A percentile compares a stretch with the other conserved stretches of the same genome.
phyloP scores from a whole-genome alignment of 2,329 filamentous ascomycete genomes.

The Trichoderma koningiopsis region DNA sequence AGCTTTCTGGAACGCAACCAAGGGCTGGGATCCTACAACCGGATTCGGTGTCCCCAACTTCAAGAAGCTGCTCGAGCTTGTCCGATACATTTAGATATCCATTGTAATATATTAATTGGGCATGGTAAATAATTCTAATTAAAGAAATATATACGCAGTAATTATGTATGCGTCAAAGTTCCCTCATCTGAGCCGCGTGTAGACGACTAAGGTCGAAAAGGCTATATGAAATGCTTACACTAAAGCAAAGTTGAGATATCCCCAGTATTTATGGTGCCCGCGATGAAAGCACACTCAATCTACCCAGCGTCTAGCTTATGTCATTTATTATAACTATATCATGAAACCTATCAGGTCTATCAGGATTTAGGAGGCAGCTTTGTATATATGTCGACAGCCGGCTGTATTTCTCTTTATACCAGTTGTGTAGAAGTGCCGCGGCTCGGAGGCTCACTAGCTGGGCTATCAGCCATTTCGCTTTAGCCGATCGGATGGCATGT shows the following conservation, averaged over 20 bases:
- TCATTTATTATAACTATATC: too few relatives aligned
- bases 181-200: not conserved
- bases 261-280: not conserved
- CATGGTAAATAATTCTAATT: not conserved
- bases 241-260: not conserved
- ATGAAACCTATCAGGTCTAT: too few relatives aligned
- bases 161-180: not conserved
- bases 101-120: not conserved
- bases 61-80: conserved; percentile 29
- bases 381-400: too few relatives aligned
- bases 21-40: conserved; percentile 32
- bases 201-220: not conserved
- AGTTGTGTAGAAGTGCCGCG: too few relatives aligned
- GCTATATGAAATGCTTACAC: not conserved
- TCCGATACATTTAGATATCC: not conserved
- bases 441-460: too few relatives aligned
- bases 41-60: conserved; percentile 31
- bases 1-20: conserved; percentile 35
- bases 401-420: too few relatives aligned
- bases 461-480: too few relatives aligned
- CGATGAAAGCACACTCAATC: too few relatives aligned
- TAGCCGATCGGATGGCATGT: too few relatives aligned
- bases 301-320: too few relatives aligned
- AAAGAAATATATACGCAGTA: not conserved
- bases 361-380: too few relatives aligned